phyloP scores from a whole-genome alignment of 352 stramenopile genomes.

The Aphanomyces astaci region DNA sequence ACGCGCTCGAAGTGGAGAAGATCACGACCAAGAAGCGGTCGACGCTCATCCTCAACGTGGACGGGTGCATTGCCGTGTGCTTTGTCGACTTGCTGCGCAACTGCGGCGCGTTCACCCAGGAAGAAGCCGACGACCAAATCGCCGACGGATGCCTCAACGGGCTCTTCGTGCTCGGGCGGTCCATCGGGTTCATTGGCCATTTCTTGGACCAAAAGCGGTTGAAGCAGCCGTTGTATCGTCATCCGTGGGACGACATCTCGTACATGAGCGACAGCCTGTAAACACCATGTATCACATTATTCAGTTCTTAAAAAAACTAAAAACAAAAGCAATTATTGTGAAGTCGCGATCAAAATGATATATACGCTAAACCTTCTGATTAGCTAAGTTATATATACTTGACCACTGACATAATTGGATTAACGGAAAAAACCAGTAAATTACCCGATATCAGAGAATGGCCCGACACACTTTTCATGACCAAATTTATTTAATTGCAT shows the following conservation, averaged over 20 bases:
- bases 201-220: slow-evolving; percentile 96
- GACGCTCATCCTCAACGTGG: slow-evolving; percentile 97
- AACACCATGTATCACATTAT: too few relatives aligned
- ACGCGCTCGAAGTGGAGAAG: slow-evolving; percentile 93
- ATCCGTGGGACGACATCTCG: slow-evolving; percentile 96
- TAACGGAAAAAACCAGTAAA: too few relatives aligned
- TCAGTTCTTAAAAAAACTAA: too few relatives aligned
- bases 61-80: slow-evolving; percentile 94
- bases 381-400: too few relatives aligned
- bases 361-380: too few relatives aligned
- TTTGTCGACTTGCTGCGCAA: slow-evolving; percentile 95
- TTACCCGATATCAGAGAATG: too few relatives aligned
- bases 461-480: too few relatives aligned
- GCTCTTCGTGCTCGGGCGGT: slow-evolving; percentile 81
- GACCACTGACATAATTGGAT: too few relatives aligned
- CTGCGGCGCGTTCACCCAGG: slow-evolving; percentile 82
- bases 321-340: too few relatives aligned
- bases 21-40: slow-evolving; percentile 96
- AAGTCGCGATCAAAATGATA: too few relatives aligned
- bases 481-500: too few relatives aligned
- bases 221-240: slow-evolving; percentile 95
- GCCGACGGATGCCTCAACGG: slow-evolving; percentile 94
- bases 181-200: slow-evolving; percentile 91
- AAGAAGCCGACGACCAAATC: slow-evolving; percentile 92
- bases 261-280: slow-evolving; percentile 87